phyloP scores from a whole-genome alignment of 805 yeast species.

The Brettanomyces nanus region DNA sequence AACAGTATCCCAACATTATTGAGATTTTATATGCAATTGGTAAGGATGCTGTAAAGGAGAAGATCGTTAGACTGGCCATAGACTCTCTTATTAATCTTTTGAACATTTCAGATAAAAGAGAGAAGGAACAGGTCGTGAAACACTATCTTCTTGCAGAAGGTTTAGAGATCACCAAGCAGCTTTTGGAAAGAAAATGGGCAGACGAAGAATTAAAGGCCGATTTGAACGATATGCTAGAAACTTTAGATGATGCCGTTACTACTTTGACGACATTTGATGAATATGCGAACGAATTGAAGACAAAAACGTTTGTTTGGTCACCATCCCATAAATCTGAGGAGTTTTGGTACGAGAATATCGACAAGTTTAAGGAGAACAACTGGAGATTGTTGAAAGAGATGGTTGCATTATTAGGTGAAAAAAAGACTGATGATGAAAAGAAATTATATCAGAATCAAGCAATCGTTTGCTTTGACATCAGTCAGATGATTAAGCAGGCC shows the following conservation, averaged over 20 bases:
- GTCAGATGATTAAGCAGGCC: slow-evolving; percentile 48
- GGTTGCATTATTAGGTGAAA: slow-evolving; percentile 38
- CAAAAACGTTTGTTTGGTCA: slow-evolving; percentile 74
- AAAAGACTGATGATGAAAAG: slow-evolving; percentile 16
- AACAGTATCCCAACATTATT: slow-evolving; percentile 46
- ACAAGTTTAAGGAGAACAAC: slow-evolving; percentile 65
- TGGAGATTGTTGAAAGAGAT: slow-evolving; percentile 66
- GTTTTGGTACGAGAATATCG: slow-evolving; percentile 83
- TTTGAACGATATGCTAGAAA: slow-evolving; percentile 46
- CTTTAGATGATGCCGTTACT: slow-evolving; percentile 64
- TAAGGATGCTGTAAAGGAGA: slow-evolving; percentile 83
- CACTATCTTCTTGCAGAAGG: slow-evolving; percentile 69
- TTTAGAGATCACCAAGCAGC: slow-evolving; percentile 53
- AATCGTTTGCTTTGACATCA: slow-evolving; percentile 61
- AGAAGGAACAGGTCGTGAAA: slow-evolving; percentile 44
- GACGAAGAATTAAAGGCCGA: slow-evolving; percentile 85
- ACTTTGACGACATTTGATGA: slow-evolving; percentile 89
- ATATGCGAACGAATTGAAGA: slow-evolving; percentile 74
- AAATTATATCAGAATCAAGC: slow-evolving; percentile 35
- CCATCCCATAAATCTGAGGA: slow-evolving; percentile 87
- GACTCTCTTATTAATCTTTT: slow-evolving; percentile 63
- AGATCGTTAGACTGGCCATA: slow-evolving; percentile 77
- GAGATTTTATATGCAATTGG: slow-evolving; percentile 49
- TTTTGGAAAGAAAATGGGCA: slow-evolving; percentile 85
- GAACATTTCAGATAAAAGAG: slow-evolving; percentile 24